These are phyloP conservation scores for Gaeumannomyces sp. DNA, from an alignment of 2,329 filamentous ascomycete genomes.

Conservation along the genomic window DNA sequence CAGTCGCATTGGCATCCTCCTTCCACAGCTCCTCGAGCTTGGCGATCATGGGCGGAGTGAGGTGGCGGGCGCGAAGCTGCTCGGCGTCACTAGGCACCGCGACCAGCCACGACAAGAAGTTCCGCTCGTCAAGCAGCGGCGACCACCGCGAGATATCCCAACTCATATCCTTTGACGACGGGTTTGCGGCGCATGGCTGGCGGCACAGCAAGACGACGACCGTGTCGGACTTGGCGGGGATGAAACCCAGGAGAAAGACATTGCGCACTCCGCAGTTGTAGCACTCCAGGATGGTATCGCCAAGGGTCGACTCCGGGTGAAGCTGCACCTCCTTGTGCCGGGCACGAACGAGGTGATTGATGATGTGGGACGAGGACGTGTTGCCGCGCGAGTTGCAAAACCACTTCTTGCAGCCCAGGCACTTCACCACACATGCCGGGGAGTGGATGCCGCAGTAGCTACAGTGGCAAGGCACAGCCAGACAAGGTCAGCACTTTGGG, in stretches of 20 bases:
- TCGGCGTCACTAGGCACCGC: conserved; percentile 85
- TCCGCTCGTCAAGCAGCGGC: conserved; percentile 92
- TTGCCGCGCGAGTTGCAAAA: conserved; percentile 98
- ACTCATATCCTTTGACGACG: conserved; percentile 98
- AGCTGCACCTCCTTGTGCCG: conserved; percentile 98
- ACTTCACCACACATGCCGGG: conserved; percentile 91
- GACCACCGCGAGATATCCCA: conserved; percentile 99
- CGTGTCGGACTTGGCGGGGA: conserved; percentile 96
- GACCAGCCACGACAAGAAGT: conserved; percentile 92
- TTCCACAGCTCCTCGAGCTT: conserved; percentile 99
- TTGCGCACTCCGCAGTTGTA: conserved; percentile 99
- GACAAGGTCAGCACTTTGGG: background rate
- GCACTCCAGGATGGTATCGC: conserved; percentile 94
- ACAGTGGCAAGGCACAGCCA: conserved; percentile 2
- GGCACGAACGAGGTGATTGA: conserved; percentile 95
- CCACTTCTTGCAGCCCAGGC: conserved; percentile 93
- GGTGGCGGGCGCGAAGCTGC: conserved; percentile 87
- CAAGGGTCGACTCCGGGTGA: conserved; percentile 85
- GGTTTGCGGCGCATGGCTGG: conserved; percentile 89
- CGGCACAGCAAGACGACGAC: conserved; percentile 95
- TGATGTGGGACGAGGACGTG: conserved; percentile 93
- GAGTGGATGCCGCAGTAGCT: conserved; percentile 98
- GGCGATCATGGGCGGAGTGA: conserved; percentile 90
- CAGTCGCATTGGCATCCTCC: conserved; percentile 80
- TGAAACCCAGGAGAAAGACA: conserved; percentile 94